phyloP scores from a whole-genome alignment of 164 flowering plant species.

The Paratinospora sagittata region DNA sequence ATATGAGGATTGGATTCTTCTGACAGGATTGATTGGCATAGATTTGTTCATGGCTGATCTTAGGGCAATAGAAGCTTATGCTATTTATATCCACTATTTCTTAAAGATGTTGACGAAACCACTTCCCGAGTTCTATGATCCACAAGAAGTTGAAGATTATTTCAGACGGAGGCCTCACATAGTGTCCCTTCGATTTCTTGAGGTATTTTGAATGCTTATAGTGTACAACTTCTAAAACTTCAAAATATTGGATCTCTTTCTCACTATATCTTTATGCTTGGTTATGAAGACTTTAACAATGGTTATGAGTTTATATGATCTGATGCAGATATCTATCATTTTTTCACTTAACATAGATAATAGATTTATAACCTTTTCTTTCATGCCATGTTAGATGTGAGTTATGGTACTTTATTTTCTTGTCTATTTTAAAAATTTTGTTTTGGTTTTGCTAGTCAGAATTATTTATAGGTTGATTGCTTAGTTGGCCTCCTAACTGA shows the following conservation, averaged over 20 bases:
- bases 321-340: background rate
- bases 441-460: too few species aligned
- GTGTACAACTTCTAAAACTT: background rate
- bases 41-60: conserved; percentile 86
- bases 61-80: conserved; percentile 76
- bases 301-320: background rate
- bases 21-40: conserved; percentile 68
- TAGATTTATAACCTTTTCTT: background rate
- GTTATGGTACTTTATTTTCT: background rate
- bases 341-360: background rate
- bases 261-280: background rate
- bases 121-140: conserved; percentile 86
- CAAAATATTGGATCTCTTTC: background rate
- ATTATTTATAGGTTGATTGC: too few species aligned
- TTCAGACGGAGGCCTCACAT: conserved; percentile 86
- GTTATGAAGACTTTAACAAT: background rate
- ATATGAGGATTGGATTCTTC: conserved; percentile 6
- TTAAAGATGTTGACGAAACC: conserved; percentile 78
- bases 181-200: conserved; percentile 71
- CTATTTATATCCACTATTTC: conserved; percentile 39
- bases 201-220: conserved; percentile 48
- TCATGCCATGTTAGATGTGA: background rate
- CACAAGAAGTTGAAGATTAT: conserved; percentile 58
- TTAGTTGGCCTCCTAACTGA: too few species aligned
- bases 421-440: too few species aligned